Evolutionary conservation across 306 rosid genomes (phyloP).

Genomic region (Pyrus pyrifolia): DNA sequence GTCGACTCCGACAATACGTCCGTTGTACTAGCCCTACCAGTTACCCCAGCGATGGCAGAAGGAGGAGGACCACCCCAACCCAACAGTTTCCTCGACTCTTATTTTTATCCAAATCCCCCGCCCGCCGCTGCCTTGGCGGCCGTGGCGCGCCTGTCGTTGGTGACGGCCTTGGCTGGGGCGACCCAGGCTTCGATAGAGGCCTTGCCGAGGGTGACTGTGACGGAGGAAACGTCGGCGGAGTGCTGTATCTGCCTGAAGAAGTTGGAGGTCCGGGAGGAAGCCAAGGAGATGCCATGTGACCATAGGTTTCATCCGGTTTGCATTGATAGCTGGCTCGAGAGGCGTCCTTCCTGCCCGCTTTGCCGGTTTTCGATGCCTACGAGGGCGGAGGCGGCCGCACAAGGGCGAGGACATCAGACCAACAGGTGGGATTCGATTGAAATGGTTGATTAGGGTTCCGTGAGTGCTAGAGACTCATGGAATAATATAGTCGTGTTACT

Average conservation of each 20-base stretch:
- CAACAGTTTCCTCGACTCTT: neutral
- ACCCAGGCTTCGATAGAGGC: neutral
- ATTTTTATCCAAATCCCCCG: neutral
- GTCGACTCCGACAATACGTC: neutral
- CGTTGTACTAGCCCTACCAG: neutral
- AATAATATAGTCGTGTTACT: no score
- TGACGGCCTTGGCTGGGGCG: neutral
- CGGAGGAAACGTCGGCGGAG: conserved; percentile 16
- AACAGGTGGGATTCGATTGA: neutral
- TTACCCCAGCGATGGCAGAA: neutral
- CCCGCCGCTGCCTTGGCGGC: neutral
- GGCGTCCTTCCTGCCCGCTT: conserved; percentile 27
- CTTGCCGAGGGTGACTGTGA: conserved; percentile 4
- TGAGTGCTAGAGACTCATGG: neutral
- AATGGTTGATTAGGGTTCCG: neutral
- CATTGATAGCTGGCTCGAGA: conserved; percentile 24
- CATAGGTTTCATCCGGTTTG: conserved; percentile 28
- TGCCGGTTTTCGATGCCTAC: conserved; percentile 20
- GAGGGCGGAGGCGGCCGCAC: neutral
- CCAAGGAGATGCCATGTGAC: conserved; percentile 33
- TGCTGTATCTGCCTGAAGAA: conserved; percentile 32
- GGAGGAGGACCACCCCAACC: neutral
- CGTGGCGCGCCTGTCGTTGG: neutral
- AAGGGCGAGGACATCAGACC: neutral
- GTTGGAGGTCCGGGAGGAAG: conserved; percentile 12